Base-by-base conservation (phyloP, 2,329 filamentous ascomycete genomes). In the Neofusicoccum laricinum region DNA sequence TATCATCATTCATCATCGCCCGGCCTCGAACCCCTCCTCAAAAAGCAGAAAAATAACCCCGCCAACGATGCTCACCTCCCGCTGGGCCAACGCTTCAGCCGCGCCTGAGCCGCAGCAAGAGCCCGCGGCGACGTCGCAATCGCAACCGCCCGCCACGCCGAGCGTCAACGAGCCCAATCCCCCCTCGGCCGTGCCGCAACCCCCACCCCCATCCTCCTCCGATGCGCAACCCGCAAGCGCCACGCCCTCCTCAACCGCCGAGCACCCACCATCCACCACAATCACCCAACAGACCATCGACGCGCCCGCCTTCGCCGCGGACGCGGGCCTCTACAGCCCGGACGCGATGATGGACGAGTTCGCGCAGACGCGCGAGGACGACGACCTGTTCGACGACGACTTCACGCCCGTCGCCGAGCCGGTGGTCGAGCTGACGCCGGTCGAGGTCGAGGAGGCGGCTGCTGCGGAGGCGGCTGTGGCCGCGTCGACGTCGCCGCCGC, bases 381-480 rank as follows among this genome's bases (percentile, higher is more conserved):
- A 83, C 66, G 81, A 83, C 66, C 74, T 83, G 4, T 82, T 83
- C 71, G 81, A 80, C 69, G 80, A 83, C 63, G 81, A 82, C 69
- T 81, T 82, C 67, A 81, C 76, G 7, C 81, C 81, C 11, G 75
- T 80, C 7, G 71, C 78, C 40, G 75, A 81, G 57, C 77, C 79
- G 2, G 71, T 79, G 10, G 72, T 79, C 1, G 75, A 78, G 67
- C 70, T 71, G 38, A 69, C 68, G 19, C 45, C 45, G n/a, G 49
- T 38, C 46, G 36, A 38, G 5, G 55, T 46, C 11, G 25, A 38
- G n/a, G 17, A 25, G 2, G 38, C 41, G 17, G 46, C 7, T n/a
- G n/a, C n/a, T n/a, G n/a, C n/a, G n/a, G n/a, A n/a, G n/a, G n/a
- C n/a, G n/a, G n/a, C n/a, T n/a, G n/a, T n/a, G n/a, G n/a, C n/a